A percentile compares a stretch with the other conserved stretches of the same genome.
Evolutionary conservation across 1,284 basidiomycete genomes (phyloP).

Genomic region (Apiotrichum domesticum): DNA sequence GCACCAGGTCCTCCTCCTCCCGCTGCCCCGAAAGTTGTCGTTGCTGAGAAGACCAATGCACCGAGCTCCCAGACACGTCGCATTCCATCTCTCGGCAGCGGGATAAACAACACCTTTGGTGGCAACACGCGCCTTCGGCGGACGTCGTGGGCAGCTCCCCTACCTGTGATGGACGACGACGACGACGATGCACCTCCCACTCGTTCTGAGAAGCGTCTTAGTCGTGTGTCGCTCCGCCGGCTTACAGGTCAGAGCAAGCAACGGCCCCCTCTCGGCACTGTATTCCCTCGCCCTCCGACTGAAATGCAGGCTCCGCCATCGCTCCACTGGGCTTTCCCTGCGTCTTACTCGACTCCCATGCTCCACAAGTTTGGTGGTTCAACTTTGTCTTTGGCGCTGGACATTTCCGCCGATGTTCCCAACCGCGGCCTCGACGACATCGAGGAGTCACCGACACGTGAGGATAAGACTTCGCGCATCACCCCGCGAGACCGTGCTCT

Average conservation of each 20-base stretch:
- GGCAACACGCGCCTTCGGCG: background rate
- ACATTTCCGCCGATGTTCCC: slow-evolving; percentile 7
- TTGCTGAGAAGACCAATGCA: too few species aligned
- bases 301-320: slow-evolving; percentile 14
- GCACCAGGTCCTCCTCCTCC: background rate
- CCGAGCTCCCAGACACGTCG: too few species aligned
- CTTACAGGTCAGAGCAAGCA: slow-evolving; percentile 11
- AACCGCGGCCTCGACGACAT: slow-evolving; percentile 9
- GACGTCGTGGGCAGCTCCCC: slow-evolving; percentile 10
- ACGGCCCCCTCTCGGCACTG: slow-evolving; percentile 15
- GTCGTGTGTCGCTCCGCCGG: slow-evolving; percentile 10
- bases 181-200: background rate
- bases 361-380: slow-evolving; percentile 21
- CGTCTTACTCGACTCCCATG: slow-evolving; percentile 19
- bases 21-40: background rate
- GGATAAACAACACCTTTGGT: background rate
- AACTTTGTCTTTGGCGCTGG: slow-evolving; percentile 16
- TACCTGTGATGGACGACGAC: slow-evolving; percentile 2
- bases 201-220: slow-evolving; percentile 7
- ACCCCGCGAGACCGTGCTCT: slow-evolving; percentile 8
- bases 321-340: slow-evolving; percentile 21
- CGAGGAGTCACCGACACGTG: slow-evolving; percentile 4
- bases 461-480: background rate
- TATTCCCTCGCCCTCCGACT: slow-evolving; percentile 20
- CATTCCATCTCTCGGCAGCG: background rate